Base-by-base conservation (phyloP, 345 rosid species). In the Kernera saxatilis region DNA sequence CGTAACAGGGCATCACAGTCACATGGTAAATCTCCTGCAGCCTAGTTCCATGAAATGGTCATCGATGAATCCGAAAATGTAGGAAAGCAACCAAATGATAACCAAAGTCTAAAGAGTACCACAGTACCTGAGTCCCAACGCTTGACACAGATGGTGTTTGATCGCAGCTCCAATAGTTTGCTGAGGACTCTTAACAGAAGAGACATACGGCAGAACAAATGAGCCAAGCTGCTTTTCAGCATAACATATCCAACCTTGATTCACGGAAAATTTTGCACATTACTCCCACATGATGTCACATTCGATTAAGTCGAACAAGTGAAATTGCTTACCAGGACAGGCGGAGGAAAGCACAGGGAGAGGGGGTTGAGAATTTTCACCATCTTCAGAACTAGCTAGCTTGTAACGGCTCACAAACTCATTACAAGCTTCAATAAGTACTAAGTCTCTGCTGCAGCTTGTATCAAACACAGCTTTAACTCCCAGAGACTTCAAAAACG, bases 1-100 rank as follows among this genome's bases (percentile, higher is more conserved):
- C 99, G 73, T 89, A 92, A 64, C 98, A 94, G 5, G 98, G 99
- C 98, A 94, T 94, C 75, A 92, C 91, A 19, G 97, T 89, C 57
- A 89, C 97, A 81, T 94, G 98, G 78, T 89, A 89, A 46, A 92
- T 74, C 64, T 94, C 89, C 6, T 89, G 84, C 10, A 89, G 84
- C 88, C 99, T 94, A 76, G 60, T 45, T 56, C 49, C 76, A 51
- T 3, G 32, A 19, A 11, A 44, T 17, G 1, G 12, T 53, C 41
- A 69, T 26, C 11, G 0, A 4, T n/a, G 33, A 44, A 62, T 53
- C 49, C 22, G 2, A 55, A 12, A 39, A 12, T 19, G 23, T 2
- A 51, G 18, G 19, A 44, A 51, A 36, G 1, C 27, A 37, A 35
- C 2, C 40, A 53, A 22, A 57, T 2, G 58, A 44, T 44, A 72